Base-by-base conservation (phyloP, 495 filamentous ascomycete genomes). In the Filosporella fistucella region DNA sequence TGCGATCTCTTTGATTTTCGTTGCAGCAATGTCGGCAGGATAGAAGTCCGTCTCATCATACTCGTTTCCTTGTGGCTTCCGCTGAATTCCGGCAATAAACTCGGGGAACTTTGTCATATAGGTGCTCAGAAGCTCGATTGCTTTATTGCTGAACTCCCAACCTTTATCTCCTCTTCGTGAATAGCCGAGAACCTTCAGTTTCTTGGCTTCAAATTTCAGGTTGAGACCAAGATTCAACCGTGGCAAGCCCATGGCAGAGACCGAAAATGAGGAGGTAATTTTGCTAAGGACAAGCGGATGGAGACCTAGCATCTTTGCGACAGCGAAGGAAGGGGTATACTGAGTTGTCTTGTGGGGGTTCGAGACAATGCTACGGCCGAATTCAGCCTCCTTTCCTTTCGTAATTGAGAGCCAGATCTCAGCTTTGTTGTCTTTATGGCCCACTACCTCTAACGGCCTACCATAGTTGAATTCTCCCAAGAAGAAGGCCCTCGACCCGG, bases 41-140 rank as follows among this genome's bases (percentile, higher is more conserved):
- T 90, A 97, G 61, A 99, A 91, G 58, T 95, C 88, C 0, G 85
- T 89, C 43, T 69, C 38, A 59, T 68, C 18, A 63, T 68, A 6
- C 66, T 83, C 62, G 72, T 88, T 89, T 23, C 76, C 74, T 49
- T 84, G 78, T 32, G 87, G 84, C 39, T 89, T 87, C 39, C 74
- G 72, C 58, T 88, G 82, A 48, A 99, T 85, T 1, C 81, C 86
- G 10, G 85, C 86, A 58, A 97, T 89, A 65, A 99, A 96, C 30
- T 95, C 88, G 0, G 94, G 94, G 65, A 99, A 99, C 23, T 76
- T 84, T 42, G 81, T 81, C 85, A 96, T 96, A 65, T 97, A 99
- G 43, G 91, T 76, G 37, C 75, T 71, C 6, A 99, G 73, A 47
- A 99, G 67, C 4, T 80, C 72, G 36, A 95, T 71, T 8, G 94